Conservation (phyloP, 768 basidiomycete genomes). For the Kwoniella bestiolae region DNA sequence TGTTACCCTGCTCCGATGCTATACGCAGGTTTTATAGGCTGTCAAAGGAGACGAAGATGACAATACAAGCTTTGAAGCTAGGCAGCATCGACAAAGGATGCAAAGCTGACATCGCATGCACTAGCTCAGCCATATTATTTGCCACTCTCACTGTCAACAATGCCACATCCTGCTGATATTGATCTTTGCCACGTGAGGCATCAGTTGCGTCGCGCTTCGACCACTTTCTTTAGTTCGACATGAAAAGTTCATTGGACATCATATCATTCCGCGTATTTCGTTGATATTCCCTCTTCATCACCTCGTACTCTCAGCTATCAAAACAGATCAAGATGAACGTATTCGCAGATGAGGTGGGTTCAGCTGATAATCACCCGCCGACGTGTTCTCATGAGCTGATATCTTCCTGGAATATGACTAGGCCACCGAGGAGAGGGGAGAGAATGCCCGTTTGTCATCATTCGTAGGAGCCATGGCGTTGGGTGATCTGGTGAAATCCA, state of each 20-base stretch:
- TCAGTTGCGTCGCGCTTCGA: slow-evolving; percentile 11
- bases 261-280: slow-evolving; percentile 22
- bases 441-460: slow-evolving; percentile 95
- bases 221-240: slow-evolving; percentile 9
- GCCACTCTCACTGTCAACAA: neutral
- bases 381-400: neutral
- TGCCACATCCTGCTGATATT: slow-evolving; percentile 13
- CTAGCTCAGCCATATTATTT: too few relatives aligned
- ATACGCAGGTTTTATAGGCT: too few relatives aligned
- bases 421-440: slow-evolving; percentile 82
- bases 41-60: too few relatives aligned
- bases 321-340: slow-evolving; percentile 44
- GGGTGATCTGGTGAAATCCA: slow-evolving; percentile 98
- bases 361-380: neutral
- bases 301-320: neutral
- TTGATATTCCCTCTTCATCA: neutral
- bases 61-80: too few relatives aligned
- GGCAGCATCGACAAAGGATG: too few relatives aligned
- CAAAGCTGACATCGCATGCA: too few relatives aligned
- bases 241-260: neutral
- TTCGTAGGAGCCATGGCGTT: slow-evolving; percentile 97
- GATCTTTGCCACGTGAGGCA: neutral
- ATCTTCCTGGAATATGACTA: slow-evolving; percentile 33
- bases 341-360: slow-evolving; percentile 47
- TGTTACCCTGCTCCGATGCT: too few relatives aligned